phyloP scores from a whole-genome alignment of 1,284 basidiomycete species.

The Sporisorium sorghi region DNA sequence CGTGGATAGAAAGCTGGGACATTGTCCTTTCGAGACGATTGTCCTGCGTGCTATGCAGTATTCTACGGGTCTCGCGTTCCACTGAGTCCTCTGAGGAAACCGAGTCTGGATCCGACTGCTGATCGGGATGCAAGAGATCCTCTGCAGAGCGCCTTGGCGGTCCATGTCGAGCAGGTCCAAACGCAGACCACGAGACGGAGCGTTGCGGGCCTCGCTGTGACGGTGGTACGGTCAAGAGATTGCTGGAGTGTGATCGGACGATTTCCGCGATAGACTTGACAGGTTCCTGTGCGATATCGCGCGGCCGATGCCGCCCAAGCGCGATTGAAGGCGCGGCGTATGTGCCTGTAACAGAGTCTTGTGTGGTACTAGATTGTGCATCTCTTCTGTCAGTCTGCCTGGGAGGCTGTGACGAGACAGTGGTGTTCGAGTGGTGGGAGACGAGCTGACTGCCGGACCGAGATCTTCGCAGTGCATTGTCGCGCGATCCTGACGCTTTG shows the following conservation, averaged over 20 bases:
- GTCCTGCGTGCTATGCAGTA: conserved; percentile 8
- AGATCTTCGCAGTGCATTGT: conserved; percentile 5
- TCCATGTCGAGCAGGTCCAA: conserved; percentile 23
- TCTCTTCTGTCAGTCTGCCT: not conserved
- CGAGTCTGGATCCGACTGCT: conserved; percentile 16
- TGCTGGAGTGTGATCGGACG: conserved; percentile 68
- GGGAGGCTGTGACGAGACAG: not conserved
- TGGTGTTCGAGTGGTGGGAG: not conserved
- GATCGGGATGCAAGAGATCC: not conserved
- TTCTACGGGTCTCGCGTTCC: conserved; percentile 24
- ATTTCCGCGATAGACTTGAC: conserved; percentile 69
- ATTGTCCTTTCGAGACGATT: conserved; percentile 4
- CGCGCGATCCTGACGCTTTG: not conserved
- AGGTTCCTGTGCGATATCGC: conserved; percentile 4
- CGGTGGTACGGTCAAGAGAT: conserved; percentile 51
- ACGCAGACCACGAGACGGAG: conserved; percentile 43
- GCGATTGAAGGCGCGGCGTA: conserved; percentile 38
- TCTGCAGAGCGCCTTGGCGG: not conserved
- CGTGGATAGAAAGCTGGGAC: conserved; percentile 6
- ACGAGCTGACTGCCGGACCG: conserved; percentile 18
- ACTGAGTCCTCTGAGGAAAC: conserved; percentile 23
- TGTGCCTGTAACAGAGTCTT: conserved; percentile 15
- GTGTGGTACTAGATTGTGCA: not conserved
- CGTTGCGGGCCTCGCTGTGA: conserved; percentile 53
- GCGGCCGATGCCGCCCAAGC: conserved; percentile 19